These are phyloP conservation scores for Hymenoscyphus fructigenus DNA, from an alignment of 2,329 filamentous ascomycete species.

Conservation along the genomic window DNA sequence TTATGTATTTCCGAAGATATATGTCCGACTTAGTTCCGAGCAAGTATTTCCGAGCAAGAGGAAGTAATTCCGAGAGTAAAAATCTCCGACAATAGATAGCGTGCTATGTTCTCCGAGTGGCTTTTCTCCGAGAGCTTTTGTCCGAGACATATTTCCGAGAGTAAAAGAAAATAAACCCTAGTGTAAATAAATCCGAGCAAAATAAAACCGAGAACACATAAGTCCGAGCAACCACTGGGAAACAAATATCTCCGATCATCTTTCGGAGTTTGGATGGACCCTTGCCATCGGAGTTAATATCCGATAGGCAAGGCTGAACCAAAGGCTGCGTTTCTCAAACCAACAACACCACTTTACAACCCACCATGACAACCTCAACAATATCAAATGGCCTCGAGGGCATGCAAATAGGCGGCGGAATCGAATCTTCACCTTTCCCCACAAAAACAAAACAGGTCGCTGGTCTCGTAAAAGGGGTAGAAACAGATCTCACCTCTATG, in stretches of 20 bases:
- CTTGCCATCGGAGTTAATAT: background rate
- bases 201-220: no score
- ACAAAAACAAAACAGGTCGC: slow-evolving; percentile 41
- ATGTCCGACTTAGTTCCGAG: no score
- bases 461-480: slow-evolving; percentile 63
- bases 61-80: background rate
- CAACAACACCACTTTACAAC: slow-evolving; percentile 2
- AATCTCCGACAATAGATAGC: no score
- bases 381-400: slow-evolving; percentile 18
- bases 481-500: slow-evolving; percentile 71
- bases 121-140: no score
- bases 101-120: no score
- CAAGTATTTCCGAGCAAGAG: no score
- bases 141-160: no score
- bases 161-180: no score
- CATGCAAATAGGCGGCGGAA: slow-evolving; percentile 16
- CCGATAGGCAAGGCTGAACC: slow-evolving; percentile 20
- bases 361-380: slow-evolving; percentile 19
- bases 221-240: no score
- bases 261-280: no score
- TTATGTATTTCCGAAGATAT: background rate
- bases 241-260: background rate
- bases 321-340: background rate
- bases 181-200: no score
- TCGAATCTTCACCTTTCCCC: slow-evolving; percentile 31